These are phyloP conservation scores for Ilex asprella DNA, from an alignment of 257 asterid species.

Conservation along the genomic window DNA sequence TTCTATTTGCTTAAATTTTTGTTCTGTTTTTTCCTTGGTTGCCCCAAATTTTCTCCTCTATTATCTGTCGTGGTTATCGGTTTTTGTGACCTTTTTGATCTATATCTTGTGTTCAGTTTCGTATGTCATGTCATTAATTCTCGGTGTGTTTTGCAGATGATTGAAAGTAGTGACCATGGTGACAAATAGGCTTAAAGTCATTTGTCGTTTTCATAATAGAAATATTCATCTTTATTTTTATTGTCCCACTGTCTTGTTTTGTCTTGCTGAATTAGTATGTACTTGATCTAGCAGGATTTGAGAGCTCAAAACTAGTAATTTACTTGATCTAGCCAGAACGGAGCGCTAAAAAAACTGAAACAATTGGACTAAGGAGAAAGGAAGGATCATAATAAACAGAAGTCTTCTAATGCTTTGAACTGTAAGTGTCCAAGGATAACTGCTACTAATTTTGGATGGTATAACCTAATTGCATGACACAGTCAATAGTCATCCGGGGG, in stretches of 20 bases:
- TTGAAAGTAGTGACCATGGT: no score
- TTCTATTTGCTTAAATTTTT: no score
- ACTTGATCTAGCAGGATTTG: conserved; percentile 96
- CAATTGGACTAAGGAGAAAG: conserved; percentile 89
- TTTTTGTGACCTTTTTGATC: neutral
- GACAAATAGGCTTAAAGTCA: conserved; percentile 53
- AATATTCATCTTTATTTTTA: conserved; percentile 4
- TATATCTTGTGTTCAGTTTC: neutral
- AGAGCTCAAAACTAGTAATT: conserved; percentile 40
- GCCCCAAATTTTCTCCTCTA: neutral
- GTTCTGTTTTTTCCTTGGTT: neutral
- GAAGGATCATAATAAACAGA: conserved; percentile 97
- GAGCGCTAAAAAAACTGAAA: conserved; percentile 52
- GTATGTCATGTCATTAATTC: no score
- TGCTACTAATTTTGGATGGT: neutral
- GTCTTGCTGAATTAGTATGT: conserved; percentile 49
- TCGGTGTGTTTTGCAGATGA: no score
- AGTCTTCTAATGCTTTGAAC: conserved; percentile 99
- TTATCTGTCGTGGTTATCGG: neutral
- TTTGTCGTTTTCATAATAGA: conserved; percentile 10
- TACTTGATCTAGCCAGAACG: no score
- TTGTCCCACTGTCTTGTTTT: conserved; percentile 9
- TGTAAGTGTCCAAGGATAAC: conserved; percentile 38
- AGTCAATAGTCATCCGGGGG: no score
- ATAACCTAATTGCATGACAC: no score